Conservation (phyloP, 2,329 filamentous ascomycete species). For the Diplocarpon rosae region DNA sequence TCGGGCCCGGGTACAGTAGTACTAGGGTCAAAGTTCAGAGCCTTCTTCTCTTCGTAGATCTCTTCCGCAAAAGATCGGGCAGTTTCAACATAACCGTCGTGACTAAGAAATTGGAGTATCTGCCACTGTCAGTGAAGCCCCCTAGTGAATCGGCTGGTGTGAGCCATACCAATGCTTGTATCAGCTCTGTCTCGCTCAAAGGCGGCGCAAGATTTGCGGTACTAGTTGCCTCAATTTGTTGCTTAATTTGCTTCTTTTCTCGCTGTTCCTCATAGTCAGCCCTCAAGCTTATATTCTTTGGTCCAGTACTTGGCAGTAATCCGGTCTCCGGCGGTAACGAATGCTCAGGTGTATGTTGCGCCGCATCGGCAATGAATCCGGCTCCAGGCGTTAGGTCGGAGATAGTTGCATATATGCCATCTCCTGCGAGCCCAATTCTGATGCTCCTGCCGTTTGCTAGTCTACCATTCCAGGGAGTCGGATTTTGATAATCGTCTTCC, state of each 20-base stretch:
- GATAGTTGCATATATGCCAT: not conserved
- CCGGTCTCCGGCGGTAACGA: not conserved
- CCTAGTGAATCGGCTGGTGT: not conserved
- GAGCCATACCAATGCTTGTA: slow-evolving; percentile 60
- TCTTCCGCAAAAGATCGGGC: slow-evolving; percentile 81
- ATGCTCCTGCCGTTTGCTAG: not conserved
- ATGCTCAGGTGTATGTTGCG: not conserved
- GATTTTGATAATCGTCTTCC: not conserved
- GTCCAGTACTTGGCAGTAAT: not conserved
- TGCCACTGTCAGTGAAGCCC: slow-evolving; percentile 15
- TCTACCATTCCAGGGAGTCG: not conserved
- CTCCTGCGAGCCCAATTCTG: not conserved
- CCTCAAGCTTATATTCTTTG: not conserved
- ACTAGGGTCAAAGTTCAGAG: slow-evolving; percentile 48
- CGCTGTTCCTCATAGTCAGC: slow-evolving; percentile 16
- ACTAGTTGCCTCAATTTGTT: slow-evolving; percentile 42
- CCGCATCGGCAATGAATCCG: not conserved
- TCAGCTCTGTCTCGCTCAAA: slow-evolving; percentile 64
- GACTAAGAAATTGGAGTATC: slow-evolving; percentile 77
- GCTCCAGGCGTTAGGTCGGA: not conserved
- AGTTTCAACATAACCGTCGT: slow-evolving; percentile 92
- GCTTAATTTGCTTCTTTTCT: slow-evolving; percentile 21
- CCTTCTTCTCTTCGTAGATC: slow-evolving; percentile 60
- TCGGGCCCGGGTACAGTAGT: slow-evolving; percentile 47
- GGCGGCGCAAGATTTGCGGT: slow-evolving; percentile 40